phyloP scores from a whole-genome alignment of 164 flowering plant genomes.

The Magnolia sinica region DNA sequence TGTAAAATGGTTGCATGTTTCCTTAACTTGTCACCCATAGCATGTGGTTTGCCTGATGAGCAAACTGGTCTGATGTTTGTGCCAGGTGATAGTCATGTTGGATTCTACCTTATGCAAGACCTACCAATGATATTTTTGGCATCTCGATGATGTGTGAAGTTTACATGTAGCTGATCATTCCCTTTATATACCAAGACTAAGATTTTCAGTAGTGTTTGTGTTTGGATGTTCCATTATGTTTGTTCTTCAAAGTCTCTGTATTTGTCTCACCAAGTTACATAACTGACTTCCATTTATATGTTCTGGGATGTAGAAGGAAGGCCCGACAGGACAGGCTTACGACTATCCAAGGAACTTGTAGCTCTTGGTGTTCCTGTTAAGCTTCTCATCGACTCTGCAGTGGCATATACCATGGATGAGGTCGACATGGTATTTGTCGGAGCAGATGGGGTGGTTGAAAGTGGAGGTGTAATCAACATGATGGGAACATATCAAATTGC shows the following conservation, averaged over 20 bases:
- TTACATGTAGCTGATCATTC: neutral
- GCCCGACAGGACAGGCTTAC: constrained; percentile 86
- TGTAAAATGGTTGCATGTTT: no score
- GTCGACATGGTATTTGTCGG: constrained; percentile 96
- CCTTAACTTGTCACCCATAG: no score
- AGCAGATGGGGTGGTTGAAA: constrained; percentile 98
- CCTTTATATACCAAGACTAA: neutral
- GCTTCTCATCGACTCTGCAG: constrained; percentile 93
- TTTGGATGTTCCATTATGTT: neutral
- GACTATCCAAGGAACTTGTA: constrained; percentile 82
- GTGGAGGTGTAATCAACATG: constrained; percentile 97
- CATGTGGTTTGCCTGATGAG: no score
- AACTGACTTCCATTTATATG: neutral
- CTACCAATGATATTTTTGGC: neutral
- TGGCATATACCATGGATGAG: constrained; percentile 91
- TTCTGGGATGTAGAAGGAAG: constrained; percentile 68
- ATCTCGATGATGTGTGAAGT: neutral
- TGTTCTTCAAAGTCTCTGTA: no score
- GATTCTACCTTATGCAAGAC: neutral
- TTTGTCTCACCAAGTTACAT: neutral
- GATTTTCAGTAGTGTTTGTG: neutral
- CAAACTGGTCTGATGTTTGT: no score
- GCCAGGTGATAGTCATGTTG: no score
- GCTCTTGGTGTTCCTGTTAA: constrained; percentile 93
- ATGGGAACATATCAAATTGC: constrained; percentile 98